Percentiles rank a stretch among this genome's conserved stretches.
These are phyloP conservation scores for Coprinopsis strossmayeri DNA, from an alignment of 768 basidiomycete genomes.

Conservation along the genomic window DNA sequence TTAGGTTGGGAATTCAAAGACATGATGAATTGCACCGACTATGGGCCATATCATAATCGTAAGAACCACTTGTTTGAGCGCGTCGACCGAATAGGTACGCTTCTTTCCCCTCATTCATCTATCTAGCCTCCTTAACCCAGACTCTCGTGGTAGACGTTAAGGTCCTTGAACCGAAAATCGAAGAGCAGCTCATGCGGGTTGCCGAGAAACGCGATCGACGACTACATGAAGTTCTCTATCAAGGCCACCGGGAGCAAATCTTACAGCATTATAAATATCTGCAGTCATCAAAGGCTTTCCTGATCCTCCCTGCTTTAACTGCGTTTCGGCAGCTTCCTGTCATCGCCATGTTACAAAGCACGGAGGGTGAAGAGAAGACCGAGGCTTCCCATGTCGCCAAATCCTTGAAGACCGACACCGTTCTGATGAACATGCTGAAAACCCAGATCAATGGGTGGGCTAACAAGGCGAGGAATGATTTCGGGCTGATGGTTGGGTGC, in stretches of 20 bases:
- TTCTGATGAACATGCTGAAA: slow-evolving; percentile 12
- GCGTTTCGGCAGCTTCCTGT: slow-evolving; percentile 47
- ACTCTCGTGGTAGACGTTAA: slow-evolving; percentile 16
- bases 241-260: slow-evolving; percentile 27
- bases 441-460: slow-evolving; percentile 44
- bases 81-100: slow-evolving; percentile 30
- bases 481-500: slow-evolving; percentile 43
- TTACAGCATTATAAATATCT: slow-evolving; percentile 40
- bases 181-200: slow-evolving; percentile 18
- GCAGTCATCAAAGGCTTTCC: slow-evolving; percentile 23
- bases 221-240: slow-evolving; percentile 16
- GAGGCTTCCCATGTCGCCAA: slow-evolving; percentile 12
- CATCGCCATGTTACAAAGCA: slow-evolving; percentile 28
- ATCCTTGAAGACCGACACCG: slow-evolving; percentile 14
- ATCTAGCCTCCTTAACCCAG: neutral
- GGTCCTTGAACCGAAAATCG: slow-evolving; percentile 18
- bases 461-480: slow-evolving; percentile 30
- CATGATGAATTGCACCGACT: slow-evolving; percentile 33
- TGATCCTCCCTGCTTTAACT: slow-evolving; percentile 35
- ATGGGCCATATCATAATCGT: slow-evolving; percentile 28
- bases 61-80: slow-evolving; percentile 34
- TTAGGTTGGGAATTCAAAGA: slow-evolving; percentile 39
- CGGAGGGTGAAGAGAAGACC: neutral
- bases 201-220: slow-evolving; percentile 18
- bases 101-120: slow-evolving; percentile 10